Base-by-base conservation (phyloP, 768 basidiomycete genomes). In the Leccinum ochraceum region DNA sequence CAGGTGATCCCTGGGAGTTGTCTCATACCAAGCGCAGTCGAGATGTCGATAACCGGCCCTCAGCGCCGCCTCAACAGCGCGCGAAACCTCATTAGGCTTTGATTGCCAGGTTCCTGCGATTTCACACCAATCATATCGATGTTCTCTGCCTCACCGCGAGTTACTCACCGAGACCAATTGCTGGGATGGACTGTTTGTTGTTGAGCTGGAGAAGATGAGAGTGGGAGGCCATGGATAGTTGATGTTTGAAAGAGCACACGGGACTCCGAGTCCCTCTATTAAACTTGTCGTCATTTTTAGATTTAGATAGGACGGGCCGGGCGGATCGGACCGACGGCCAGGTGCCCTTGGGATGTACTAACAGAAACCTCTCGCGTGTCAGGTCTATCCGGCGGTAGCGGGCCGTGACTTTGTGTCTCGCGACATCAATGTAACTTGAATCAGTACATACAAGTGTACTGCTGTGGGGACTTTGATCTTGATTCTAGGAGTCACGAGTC, bases 21-120 rank as follows among this genome's bases (percentile, higher is more conserved):
- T 44, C 10, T 20, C 6, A 49, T 26, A 42, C 80, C 78, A 78
- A 37, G 89, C 90, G 71, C 86, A 90, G 74, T 89, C 89, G 63
- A 88, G 86, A 70, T 86, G 92, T 72, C 82, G 81, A 77, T 93
- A 94, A 11, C 92, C 92, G 58, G 84, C 83, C 63, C 86, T 88
- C 62, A 95, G 74, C 1, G 92, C 92, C 65, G 83, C 81, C 58
- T 81, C 80, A 28, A 95, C 94, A 3, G 94, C 94, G 44, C 76
- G 64, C 13, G 77, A 76, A 36, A 91, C 92, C 63, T 92, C 86
- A 53, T 88, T 87, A 3, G 88, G 79, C 64, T 85, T 82, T 48
- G 88, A 86, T 73, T 90, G 87, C 90, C 90, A 94, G 16, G 93
- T 94, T 16, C 91, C 91, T 88, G 63, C 28, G 16, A 54, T 51